Evolutionary conservation across 208 protist species (phyloP).

Genomic region (Wallacemonas collosoma): DNA sequence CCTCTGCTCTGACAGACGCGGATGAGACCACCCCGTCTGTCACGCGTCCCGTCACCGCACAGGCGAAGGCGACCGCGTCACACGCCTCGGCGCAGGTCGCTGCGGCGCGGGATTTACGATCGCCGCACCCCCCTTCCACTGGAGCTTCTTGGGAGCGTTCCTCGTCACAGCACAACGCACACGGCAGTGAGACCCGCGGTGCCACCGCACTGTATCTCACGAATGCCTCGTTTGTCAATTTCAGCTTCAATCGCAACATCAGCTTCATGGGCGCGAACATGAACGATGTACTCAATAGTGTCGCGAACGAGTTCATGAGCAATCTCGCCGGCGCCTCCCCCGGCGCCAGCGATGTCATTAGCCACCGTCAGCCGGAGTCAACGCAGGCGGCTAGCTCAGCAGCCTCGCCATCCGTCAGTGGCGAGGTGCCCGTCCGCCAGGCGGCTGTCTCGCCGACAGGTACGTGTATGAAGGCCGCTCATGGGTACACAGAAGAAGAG

Average conservation of each 20-base stretch:
- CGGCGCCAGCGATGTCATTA: neutral
- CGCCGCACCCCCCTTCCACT: neutral
- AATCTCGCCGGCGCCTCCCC: slow-evolving; percentile 22
- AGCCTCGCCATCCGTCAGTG: neutral
- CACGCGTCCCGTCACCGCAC: neutral
- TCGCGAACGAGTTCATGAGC: slow-evolving; percentile 60
- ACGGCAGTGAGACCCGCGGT: slow-evolving; percentile 1
- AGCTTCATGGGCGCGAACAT: slow-evolving; percentile 56
- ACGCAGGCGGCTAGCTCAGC: neutral
- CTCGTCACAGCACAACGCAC: slow-evolving; percentile 4
- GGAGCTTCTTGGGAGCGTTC: slow-evolving; percentile 6
- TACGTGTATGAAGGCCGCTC: no score
- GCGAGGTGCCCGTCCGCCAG: neutral
- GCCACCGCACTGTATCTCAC: slow-evolving; percentile 36
- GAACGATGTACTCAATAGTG: slow-evolving; percentile 52
- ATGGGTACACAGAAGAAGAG: no score
- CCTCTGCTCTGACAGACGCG: neutral
- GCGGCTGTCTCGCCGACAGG: neutral
- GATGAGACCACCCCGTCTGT: neutral
- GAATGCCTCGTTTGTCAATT: slow-evolving; percentile 29
- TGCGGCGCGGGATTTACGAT: neutral
- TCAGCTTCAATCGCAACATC: slow-evolving; percentile 56
- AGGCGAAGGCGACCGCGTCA: neutral
- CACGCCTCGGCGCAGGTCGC: neutral
- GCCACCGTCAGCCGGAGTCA: neutral